Conservation (phyloP, 768 basidiomycete genomes). For the Tephrocybe sp. region DNA sequence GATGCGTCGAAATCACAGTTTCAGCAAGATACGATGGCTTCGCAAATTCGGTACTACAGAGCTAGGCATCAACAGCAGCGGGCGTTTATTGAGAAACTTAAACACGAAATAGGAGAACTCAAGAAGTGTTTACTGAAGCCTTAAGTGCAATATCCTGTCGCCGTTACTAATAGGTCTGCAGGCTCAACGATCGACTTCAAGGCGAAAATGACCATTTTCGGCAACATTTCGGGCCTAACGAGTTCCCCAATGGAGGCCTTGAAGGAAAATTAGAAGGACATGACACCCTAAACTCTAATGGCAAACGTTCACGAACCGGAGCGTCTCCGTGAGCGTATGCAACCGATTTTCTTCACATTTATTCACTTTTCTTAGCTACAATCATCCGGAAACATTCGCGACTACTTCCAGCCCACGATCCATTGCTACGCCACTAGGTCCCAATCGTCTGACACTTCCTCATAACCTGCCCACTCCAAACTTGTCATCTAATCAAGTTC, state of each 20-base stretch:
- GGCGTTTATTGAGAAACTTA: conserved; percentile 48
- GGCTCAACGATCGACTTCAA: conserved; percentile 47
- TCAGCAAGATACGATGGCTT: conserved; percentile 73
- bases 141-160: not conserved
- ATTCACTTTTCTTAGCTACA: conserved; percentile 17
- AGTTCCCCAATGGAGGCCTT: conserved; percentile 21
- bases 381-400: conserved; percentile 24
- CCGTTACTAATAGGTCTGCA: conserved; percentile 22
- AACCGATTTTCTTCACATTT: not conserved
- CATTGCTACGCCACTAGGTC: conserved; percentile 51
- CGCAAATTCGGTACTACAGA: conserved; percentile 64
- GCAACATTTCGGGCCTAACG: conserved; percentile 25
- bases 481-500: conserved; percentile 30
- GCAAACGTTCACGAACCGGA: conserved; percentile 60
- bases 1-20: conserved; percentile 43
- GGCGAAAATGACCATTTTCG: conserved; percentile 50
- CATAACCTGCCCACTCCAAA: conserved; percentile 53
- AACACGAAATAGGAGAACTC: conserved; percentile 48
- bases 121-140: conserved; percentile 45
- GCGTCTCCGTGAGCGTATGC: conserved; percentile 36
- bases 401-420: conserved; percentile 63
- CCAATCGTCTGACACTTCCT: conserved; percentile 66
- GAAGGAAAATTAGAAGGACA: conserved; percentile 27
- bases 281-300: conserved; percentile 47
- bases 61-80: conserved; percentile 56